phyloP scores from a whole-genome alignment of 2,329 filamentous ascomycete genomes.

The Pseudogymnoascus sp. region DNA sequence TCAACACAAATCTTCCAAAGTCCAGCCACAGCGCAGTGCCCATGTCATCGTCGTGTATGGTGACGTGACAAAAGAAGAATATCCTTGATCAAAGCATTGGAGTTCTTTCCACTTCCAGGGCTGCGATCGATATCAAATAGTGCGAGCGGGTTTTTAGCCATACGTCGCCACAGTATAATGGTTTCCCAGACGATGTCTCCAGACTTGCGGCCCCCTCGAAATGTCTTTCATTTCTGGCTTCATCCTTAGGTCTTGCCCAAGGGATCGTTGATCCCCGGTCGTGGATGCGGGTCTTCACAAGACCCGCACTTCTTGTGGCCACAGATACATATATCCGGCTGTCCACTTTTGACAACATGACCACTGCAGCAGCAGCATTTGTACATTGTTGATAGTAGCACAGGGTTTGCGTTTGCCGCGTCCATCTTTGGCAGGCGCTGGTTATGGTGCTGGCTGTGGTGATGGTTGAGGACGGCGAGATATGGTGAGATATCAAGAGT shows the following conservation, averaged over 20 bases:
- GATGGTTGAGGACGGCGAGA: background rate
- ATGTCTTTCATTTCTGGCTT: background rate
- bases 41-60: background rate
- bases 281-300: background rate
- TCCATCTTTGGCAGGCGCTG: background rate
- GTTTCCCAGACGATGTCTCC: background rate
- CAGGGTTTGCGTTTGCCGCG: background rate
- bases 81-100: background rate
- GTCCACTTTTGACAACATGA: background rate
- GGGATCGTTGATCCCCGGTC: background rate
- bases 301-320: background rate
- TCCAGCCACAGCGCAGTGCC: background rate
- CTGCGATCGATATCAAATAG: background rate
- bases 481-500: background rate
- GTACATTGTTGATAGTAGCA: background rate
- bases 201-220: background rate
- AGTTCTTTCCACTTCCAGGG: background rate
- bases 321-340: background rate
- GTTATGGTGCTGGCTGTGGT: background rate
- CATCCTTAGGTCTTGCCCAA: background rate
- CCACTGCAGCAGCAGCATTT: background rate
- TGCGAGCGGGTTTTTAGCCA: background rate
- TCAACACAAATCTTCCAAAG: background rate
- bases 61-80: background rate
- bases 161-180: background rate